Evolutionary conservation across 768 basidiomycete genomes (phyloP).

Genomic region (Artomyces pyxidatus): DNA sequence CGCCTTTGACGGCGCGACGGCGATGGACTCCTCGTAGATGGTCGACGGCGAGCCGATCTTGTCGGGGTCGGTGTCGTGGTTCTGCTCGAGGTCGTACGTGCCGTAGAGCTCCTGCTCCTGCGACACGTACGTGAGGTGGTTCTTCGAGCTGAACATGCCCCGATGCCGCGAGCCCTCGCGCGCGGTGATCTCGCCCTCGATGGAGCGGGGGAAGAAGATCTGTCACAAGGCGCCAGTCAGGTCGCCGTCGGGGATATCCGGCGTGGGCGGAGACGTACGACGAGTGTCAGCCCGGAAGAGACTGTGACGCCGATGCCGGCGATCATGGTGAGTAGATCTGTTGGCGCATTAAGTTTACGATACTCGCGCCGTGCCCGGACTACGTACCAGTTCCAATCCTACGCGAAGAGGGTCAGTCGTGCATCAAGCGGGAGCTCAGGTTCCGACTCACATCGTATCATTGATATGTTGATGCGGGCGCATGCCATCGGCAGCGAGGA

Average conservation of each 20-base stretch:
- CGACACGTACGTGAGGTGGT: constrained; percentile 6
- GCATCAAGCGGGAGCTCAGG: background rate
- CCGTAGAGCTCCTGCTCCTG: constrained; percentile 16
- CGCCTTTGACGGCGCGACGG: background rate
- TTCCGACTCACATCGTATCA: constrained; percentile 39
- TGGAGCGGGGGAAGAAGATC: constrained; percentile 17
- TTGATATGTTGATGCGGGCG: constrained; percentile 57
- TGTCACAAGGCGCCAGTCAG: background rate
- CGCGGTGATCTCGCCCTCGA: constrained; percentile 13
- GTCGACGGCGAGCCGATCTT: background rate
- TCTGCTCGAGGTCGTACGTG: constrained; percentile 11
- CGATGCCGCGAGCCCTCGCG: constrained; percentile 3
- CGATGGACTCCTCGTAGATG: background rate
- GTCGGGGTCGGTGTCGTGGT: background rate
- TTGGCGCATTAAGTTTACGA: background rate
- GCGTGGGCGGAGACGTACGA: constrained; percentile 3
- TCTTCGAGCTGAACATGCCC: constrained; percentile 4
- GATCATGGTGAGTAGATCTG: constrained; percentile 12
- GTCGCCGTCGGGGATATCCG: background rate
- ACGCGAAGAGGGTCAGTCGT: background rate
- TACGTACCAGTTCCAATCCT: constrained; percentile 38
- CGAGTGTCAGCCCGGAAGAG: constrained; percentile 15
- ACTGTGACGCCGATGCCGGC: constrained; percentile 10
- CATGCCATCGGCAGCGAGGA: constrained; percentile 64
- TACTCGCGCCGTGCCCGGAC: background rate